These are phyloP conservation scores for Rubus idaeus DNA, from an alignment of 306 rosid genomes.

Conservation along the genomic window DNA sequence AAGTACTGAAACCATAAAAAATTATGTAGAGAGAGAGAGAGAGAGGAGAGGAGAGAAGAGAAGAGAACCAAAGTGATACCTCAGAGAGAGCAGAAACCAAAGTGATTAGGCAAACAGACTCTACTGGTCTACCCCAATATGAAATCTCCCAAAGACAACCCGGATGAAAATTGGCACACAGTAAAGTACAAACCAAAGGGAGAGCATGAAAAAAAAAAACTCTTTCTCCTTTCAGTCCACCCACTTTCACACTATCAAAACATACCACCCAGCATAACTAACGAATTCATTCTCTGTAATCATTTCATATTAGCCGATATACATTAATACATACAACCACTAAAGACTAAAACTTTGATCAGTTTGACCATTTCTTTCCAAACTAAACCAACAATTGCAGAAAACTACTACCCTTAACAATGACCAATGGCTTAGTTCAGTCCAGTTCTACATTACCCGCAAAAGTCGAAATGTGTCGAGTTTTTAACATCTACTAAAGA, in stretches of 20 bases:
- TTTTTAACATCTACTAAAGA: neutral
- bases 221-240: neutral
- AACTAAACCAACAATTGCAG: neutral
- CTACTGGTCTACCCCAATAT: neutral
- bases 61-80: neutral
- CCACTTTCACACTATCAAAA: neutral
- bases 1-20: neutral
- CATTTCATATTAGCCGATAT: conserved; percentile 3
- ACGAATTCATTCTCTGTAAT: neutral
- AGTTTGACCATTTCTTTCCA: neutral
- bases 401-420: conserved; percentile 16
- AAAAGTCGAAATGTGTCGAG: neutral
- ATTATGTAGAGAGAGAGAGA: neutral
- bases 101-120: neutral
- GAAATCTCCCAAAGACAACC: conserved; percentile 1
- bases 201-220: conserved; percentile 2
- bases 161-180: neutral
- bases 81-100: neutral
- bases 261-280: conserved; percentile 7
- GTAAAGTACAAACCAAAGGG: neutral
- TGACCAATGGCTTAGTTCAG: neutral
- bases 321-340: conserved; percentile 14
- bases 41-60: neutral
- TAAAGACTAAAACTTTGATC: conserved; percentile 19
- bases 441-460: conserved; percentile 19